Evolutionary conservation across 2,329 filamentous ascomycete genomes (phyloP).

Genomic region (Polychaeton citri): DNA sequence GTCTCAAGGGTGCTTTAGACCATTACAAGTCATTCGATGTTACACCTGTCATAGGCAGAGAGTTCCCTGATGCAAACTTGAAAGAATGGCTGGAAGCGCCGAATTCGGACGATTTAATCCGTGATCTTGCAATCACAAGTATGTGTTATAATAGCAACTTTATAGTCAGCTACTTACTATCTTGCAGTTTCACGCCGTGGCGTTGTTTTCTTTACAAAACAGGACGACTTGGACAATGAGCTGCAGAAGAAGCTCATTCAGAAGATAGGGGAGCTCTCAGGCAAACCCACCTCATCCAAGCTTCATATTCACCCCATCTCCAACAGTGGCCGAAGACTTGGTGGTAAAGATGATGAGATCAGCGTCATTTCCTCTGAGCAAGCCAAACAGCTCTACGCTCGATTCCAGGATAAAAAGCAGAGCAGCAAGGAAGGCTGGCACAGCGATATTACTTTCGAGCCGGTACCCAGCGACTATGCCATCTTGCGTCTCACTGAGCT

Average conservation of each 20-base stretch:
- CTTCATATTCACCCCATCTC: conserved; percentile 49
- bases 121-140: conserved; percentile 45
- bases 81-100: conserved; percentile 22
- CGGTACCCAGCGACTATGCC: conserved; percentile 49
- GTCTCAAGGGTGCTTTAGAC: conserved; percentile 28
- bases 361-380: conserved; percentile 49
- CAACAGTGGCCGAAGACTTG: conserved; percentile 42
- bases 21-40: conserved; percentile 34
- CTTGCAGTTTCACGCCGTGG: conserved; percentile 50
- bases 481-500: conserved; percentile 44
- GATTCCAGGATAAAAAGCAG: conserved; percentile 15
- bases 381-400: conserved; percentile 33
- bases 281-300: conserved; percentile 43
- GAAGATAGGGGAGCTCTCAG: conserved; percentile 45
- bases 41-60: conserved; percentile 38
- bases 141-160: conserved; percentile 5
- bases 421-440: conserved; percentile 38
- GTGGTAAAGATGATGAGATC: conserved; percentile 43
- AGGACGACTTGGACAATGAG: conserved; percentile 47
- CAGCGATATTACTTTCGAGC: conserved; percentile 53
- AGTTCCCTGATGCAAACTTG: conserved; percentile 28
- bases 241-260: conserved; percentile 51
- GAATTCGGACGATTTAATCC: conserved; percentile 24
- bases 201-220: conserved; percentile 57
- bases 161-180: conserved; percentile 1